Evolutionary conservation across 129 eudicot genomes (phyloP).

Genomic region (Pulicaria dysenterica): DNA sequence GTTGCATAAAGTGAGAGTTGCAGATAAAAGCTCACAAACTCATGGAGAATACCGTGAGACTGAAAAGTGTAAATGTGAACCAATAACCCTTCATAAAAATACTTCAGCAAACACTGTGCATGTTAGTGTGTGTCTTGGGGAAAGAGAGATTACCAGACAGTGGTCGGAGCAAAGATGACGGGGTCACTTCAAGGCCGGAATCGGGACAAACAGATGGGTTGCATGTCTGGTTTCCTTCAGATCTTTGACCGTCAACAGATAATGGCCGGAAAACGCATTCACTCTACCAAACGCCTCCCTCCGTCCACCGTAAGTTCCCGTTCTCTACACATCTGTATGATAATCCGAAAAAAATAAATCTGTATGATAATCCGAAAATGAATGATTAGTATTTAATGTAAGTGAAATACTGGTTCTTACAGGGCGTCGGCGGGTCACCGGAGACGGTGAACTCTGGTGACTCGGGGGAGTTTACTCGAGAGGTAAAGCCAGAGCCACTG

Average conservation of each 20-base stretch:
- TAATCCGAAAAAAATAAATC: background rate
- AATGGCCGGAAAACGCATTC: constrained; percentile 60
- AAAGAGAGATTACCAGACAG: constrained; percentile 17
- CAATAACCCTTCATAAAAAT: constrained; percentile 5
- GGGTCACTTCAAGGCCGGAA: constrained; percentile 44
- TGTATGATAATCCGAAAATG: too few species aligned
- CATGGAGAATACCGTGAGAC: constrained; percentile 30
- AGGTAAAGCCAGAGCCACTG: constrained; percentile 20
- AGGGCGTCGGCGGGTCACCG: constrained; percentile 49
- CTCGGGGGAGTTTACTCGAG: constrained; percentile 10
- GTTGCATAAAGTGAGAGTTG: constrained; percentile 52
- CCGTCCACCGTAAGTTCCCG: constrained; percentile 46
- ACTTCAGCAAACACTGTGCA: background rate
- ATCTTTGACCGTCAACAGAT: constrained; percentile 79
- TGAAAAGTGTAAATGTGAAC: constrained; percentile 16
- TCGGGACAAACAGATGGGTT: constrained; percentile 70
- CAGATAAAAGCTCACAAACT: constrained; percentile 40
- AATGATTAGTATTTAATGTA: background rate
- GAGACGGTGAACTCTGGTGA: constrained; percentile 41
- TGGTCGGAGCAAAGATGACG: constrained; percentile 27
- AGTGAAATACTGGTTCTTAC: background rate
- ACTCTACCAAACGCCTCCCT: constrained; percentile 80
- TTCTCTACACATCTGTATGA: background rate
- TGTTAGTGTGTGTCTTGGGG: constrained; percentile 1
- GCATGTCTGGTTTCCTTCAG: constrained; percentile 87